Evolutionary conservation across 257 asterid species (phyloP).

Genomic region (Solanum sejunctum): DNA sequence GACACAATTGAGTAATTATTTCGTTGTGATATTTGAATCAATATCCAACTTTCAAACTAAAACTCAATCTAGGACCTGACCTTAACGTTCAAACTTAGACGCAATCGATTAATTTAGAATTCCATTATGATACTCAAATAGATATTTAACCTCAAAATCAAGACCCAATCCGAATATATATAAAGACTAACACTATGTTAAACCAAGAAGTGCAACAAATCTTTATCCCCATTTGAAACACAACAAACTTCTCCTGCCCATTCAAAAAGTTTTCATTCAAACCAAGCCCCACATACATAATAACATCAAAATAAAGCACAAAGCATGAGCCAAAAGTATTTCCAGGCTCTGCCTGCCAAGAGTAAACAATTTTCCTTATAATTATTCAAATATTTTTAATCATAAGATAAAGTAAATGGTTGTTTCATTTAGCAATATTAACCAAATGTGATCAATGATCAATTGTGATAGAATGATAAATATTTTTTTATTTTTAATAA

Average conservation of each 20-base stretch:
- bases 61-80: too few relatives aligned
- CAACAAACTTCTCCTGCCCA: background rate
- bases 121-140: too few relatives aligned
- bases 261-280: too few relatives aligned
- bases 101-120: too few relatives aligned
- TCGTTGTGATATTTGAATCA: too few relatives aligned
- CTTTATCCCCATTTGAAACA: background rate
- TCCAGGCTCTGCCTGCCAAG: background rate
- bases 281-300: background rate
- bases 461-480: too few relatives aligned
- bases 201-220: background rate
- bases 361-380: background rate
- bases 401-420: background rate
- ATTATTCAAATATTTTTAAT: background rate
- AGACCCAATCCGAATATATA: background rate
- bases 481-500: too few relatives aligned
- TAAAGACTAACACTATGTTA: background rate
- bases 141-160: too few relatives aligned
- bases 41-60: too few relatives aligned
- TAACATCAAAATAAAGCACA: background rate
- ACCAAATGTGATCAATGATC: background rate
- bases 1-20: too few relatives aligned
- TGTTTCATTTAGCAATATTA: background rate
- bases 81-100: too few relatives aligned
- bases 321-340: background rate